phyloP scores from a whole-genome alignment of 306 rosid genomes.

The Sechiopsis laciniata region DNA sequence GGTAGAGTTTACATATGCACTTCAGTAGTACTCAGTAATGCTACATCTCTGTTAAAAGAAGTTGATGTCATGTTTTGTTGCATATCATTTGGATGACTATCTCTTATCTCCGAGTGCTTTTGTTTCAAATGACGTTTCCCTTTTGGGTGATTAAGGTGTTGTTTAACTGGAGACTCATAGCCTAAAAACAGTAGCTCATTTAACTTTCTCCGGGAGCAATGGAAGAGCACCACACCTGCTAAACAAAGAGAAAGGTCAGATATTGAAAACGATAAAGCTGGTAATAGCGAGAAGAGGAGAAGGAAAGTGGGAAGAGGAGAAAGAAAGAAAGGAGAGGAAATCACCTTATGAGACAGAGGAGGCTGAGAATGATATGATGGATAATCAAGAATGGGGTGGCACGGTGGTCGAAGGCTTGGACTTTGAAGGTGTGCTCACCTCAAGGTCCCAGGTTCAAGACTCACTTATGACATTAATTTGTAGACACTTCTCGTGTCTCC shows the following conservation, averaged over 20 bases:
- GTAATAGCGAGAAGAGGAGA: conserved; percentile 61
- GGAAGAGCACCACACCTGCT: conserved; percentile 84
- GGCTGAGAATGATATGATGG: conserved; percentile 67
- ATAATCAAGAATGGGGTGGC: conserved; percentile 72
- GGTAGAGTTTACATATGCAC: conserved; percentile 1
- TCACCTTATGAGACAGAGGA: conserved; percentile 72
- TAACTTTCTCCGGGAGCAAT: conserved; percentile 73
- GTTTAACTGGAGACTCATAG: background rate
- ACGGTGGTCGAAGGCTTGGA: too few relatives aligned
- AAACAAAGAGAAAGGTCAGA: conserved; percentile 85
- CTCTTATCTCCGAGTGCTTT: background rate
- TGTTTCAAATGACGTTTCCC: conserved; percentile 8
- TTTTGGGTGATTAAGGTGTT: conserved; percentile 12
- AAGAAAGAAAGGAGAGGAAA: conserved; percentile 81
- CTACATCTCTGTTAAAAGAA: background rate
- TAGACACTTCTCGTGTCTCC: too few relatives aligned
- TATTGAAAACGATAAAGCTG: conserved; percentile 70
- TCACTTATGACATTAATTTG: too few relatives aligned
- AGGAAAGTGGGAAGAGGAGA: conserved; percentile 88
- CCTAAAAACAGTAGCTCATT: conserved; percentile 5
- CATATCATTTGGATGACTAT: conserved; percentile 11
- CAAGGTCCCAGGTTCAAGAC: too few relatives aligned
- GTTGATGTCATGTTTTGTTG: background rate
- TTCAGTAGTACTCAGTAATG: background rate
- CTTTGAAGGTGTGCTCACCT: too few relatives aligned